These are phyloP conservation scores for Cercophora scortea DNA, from an alignment of 495 filamentous ascomycete genomes.

Conservation along the genomic window DNA sequence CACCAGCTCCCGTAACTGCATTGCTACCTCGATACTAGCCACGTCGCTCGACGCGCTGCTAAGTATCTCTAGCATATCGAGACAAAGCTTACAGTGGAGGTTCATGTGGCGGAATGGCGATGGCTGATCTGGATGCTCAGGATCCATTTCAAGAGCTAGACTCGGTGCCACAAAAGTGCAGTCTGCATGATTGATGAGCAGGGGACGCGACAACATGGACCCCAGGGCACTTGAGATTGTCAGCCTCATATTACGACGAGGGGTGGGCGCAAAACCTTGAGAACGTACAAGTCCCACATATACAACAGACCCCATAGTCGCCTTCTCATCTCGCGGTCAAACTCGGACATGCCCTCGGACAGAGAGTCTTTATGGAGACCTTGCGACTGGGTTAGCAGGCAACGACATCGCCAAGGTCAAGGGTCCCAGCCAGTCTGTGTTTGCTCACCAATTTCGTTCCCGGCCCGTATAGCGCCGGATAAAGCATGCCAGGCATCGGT, in stretches of 20 bases:
- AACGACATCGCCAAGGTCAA: no score
- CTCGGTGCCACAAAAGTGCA: conserved; percentile 29
- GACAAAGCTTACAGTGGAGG: conserved; percentile 28
- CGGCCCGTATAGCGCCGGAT: conserved; percentile 37
- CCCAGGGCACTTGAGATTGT: conserved; percentile 24
- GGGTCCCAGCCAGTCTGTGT: no score
- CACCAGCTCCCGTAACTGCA: conserved; percentile 21
- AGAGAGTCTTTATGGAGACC: conserved; percentile 38
- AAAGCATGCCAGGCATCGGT: conserved; percentile 46
- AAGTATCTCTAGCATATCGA: conserved; percentile 16
- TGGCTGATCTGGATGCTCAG: conserved; percentile 24
- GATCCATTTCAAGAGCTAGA: conserved; percentile 28
- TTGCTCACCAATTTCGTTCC: conserved; percentile 41
- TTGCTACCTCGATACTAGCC: conserved; percentile 1
- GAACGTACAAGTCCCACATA: conserved; percentile 32
- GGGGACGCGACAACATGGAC: conserved; percentile 29
- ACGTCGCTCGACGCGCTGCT: conserved; percentile 1
- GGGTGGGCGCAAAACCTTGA: neutral
- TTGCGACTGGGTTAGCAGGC: conserved; percentile 2
- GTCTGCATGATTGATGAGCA: conserved; percentile 28
- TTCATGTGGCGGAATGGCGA: conserved; percentile 36
- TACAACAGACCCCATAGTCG: conserved; percentile 36
- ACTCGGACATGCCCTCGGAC: conserved; percentile 32
- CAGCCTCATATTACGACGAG: neutral
- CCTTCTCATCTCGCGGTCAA: conserved; percentile 36